These are phyloP conservation scores for Garcia nutans DNA, from an alignment of 345 rosid genomes.

Conservation along the genomic window DNA sequence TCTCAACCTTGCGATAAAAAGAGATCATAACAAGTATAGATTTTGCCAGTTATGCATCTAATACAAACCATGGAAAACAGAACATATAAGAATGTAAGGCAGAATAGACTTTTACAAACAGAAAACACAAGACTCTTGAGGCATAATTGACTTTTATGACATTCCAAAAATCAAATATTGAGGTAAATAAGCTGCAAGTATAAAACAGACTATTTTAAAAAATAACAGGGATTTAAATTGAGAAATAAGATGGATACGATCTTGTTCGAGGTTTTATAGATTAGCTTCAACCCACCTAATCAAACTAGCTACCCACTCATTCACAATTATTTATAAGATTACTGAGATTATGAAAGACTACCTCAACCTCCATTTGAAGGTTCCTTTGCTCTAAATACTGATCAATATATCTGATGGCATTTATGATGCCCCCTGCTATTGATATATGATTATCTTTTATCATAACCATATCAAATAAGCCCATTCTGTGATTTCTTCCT, in stretches of 20 bases:
- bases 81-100: no score
- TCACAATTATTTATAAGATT: not conserved
- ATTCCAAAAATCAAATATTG: slow-evolving; percentile 4
- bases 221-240: slow-evolving; percentile 1
- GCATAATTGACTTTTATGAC: not conserved
- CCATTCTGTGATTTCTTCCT: slow-evolving; percentile 91
- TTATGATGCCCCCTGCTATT: slow-evolving; percentile 76
- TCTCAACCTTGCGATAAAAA: slow-evolving; percentile 63
- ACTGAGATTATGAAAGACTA: slow-evolving; percentile 29
- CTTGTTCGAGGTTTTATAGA: not conserved
- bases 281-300: slow-evolving; percentile 8
- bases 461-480: slow-evolving; percentile 97
- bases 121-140: no score
- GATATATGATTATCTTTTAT: slow-evolving; percentile 97
- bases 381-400: slow-evolving; percentile 56
- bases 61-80: not conserved
- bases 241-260: slow-evolving; percentile 3
- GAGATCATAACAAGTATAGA: not conserved
- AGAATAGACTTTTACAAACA: no score
- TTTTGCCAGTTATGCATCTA: not conserved
- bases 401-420: slow-evolving; percentile 77
- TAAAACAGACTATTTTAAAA: not conserved
- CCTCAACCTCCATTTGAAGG: slow-evolving; percentile 94
- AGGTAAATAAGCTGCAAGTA: not conserved
- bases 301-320: not conserved